These are phyloP conservation scores for Suhomyces taliae DNA, from an alignment of 1,139 yeast species.

Conservation along the genomic window DNA sequence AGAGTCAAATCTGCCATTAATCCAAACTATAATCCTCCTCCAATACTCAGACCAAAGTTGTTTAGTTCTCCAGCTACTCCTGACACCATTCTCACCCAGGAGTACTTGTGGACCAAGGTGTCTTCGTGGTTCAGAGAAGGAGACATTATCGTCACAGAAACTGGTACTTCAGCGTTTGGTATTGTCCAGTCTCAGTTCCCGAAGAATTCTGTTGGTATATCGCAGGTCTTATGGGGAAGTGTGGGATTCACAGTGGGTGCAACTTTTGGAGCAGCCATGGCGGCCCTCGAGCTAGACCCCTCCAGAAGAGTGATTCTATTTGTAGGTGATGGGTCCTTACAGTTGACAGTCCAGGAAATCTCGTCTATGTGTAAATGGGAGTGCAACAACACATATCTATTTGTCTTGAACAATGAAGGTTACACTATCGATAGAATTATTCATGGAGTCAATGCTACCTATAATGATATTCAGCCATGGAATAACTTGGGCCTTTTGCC, in stretches of 20 bases:
- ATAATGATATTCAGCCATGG: conserved; percentile 44
- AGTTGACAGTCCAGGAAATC: conserved; percentile 44
- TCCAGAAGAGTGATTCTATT: conserved; percentile 34
- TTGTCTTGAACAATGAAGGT: conserved; percentile 42
- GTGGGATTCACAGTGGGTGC: conserved; percentile 89
- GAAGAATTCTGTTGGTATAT: conserved; percentile 68
- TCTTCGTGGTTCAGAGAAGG: conserved; percentile 76
- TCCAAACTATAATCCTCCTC: conserved; percentile 12
- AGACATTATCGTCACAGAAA: conserved; percentile 79
- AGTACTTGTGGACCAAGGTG: conserved; percentile 79
- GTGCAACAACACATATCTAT: conserved; percentile 27
- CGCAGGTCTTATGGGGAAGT: conserved; percentile 90
- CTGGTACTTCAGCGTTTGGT: conserved; percentile 91
- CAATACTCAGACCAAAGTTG: conserved; percentile 13
- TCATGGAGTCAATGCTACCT: conserved; percentile 36
- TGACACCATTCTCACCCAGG: conserved; percentile 54
- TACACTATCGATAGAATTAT: conserved; percentile 43
- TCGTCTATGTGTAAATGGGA: conserved; percentile 35
- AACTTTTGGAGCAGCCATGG: conserved; percentile 80
- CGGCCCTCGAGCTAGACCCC: conserved; percentile 47
- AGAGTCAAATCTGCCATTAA: conserved; percentile 8
- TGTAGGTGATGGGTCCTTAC: conserved; percentile 46
- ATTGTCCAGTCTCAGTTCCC: conserved; percentile 80
- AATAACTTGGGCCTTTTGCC: conserved; percentile 33
- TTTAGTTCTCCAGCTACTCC: conserved; percentile 26